These are phyloP conservation scores for Chiua virens DNA, from an alignment of 768 basidiomycete species.

Conservation along the genomic window DNA sequence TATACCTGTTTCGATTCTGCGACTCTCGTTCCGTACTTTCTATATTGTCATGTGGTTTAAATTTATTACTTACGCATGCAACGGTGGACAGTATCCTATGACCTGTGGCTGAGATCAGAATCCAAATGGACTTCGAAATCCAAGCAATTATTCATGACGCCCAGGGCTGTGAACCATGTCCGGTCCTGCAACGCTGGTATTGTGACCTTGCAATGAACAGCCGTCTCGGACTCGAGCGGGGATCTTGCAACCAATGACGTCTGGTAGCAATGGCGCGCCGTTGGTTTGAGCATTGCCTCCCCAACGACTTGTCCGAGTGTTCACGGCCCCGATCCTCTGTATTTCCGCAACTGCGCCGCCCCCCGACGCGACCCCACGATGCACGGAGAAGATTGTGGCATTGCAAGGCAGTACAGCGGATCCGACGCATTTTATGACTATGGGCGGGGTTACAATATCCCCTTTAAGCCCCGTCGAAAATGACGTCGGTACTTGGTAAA, in stretches of 20 bases:
- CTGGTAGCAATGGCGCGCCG: not conserved
- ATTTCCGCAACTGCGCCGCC: conserved; percentile 4
- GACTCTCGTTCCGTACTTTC: not conserved
- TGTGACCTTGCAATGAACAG: not conserved
- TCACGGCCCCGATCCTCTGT: conserved; percentile 2
- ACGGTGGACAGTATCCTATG: not conserved
- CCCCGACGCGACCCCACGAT: conserved; percentile 5
- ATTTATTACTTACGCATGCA: not conserved
- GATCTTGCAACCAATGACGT: not conserved
- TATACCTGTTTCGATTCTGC: not conserved
- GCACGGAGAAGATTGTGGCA: conserved; percentile 4
- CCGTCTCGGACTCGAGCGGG: not conserved
- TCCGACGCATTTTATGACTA: conserved; percentile 18
- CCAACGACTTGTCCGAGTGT: not conserved
- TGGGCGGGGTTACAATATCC: not conserved
- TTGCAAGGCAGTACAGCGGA: conserved; percentile 8
- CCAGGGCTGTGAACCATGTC: not conserved
- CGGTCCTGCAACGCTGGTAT: not conserved
- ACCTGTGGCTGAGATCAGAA: not conserved
- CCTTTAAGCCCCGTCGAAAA: not conserved
- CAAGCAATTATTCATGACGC: not conserved
- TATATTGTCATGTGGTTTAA: not conserved
- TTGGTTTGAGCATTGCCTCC: conserved; percentile 2
- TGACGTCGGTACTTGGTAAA: not conserved
- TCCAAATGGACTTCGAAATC: not conserved